Percentiles rank a stretch among this genome's conserved stretches.
Evolutionary conservation across 73 alveolate species (phyloP).

Genomic region (Symbiodinium natans): DNA sequence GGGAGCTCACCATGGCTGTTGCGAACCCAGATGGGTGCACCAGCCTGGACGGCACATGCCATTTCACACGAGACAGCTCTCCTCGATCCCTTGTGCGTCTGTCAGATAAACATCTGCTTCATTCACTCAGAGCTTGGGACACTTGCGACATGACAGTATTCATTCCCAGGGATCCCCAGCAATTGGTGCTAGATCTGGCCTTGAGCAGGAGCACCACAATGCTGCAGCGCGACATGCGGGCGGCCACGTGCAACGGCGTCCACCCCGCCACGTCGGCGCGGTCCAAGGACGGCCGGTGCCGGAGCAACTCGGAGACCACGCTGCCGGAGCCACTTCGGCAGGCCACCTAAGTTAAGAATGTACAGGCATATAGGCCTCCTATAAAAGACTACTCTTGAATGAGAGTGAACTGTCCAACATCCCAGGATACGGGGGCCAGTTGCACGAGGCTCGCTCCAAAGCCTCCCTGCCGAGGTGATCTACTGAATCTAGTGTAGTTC

Average conservation of each 20-base stretch:
- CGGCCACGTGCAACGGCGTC: conserved; percentile 83
- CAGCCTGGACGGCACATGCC: conserved; percentile 8
- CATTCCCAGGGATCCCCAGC: too few relatives aligned
- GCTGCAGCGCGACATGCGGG: conserved; percentile 61
- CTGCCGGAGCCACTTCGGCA: conserved; percentile 37
- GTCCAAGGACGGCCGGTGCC: conserved; percentile 30
- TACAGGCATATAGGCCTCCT: background rate
- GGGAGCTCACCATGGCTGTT: conserved; percentile 81
- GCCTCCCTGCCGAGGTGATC: background rate
- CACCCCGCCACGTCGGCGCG: conserved; percentile 86
- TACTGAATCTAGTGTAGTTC: too few relatives aligned
- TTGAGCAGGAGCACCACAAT: conserved; percentile 60
- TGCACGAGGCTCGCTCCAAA: background rate
- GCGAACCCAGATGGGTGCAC: conserved; percentile 45
- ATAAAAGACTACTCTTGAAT: too few relatives aligned
- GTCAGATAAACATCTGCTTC: too few relatives aligned
- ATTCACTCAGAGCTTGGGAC: background rate
- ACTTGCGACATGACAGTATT: background rate
- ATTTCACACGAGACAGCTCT: background rate
- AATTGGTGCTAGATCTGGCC: too few relatives aligned
- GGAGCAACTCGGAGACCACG: conserved; percentile 31
- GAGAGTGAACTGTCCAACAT: too few relatives aligned
- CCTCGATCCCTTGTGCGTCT: too few relatives aligned
- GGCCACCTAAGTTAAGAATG: conserved; percentile 25
- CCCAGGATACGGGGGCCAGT: too few relatives aligned